Conservation (phyloP, 129 eudicot species). For the Centaurea solstitialis region DNA sequence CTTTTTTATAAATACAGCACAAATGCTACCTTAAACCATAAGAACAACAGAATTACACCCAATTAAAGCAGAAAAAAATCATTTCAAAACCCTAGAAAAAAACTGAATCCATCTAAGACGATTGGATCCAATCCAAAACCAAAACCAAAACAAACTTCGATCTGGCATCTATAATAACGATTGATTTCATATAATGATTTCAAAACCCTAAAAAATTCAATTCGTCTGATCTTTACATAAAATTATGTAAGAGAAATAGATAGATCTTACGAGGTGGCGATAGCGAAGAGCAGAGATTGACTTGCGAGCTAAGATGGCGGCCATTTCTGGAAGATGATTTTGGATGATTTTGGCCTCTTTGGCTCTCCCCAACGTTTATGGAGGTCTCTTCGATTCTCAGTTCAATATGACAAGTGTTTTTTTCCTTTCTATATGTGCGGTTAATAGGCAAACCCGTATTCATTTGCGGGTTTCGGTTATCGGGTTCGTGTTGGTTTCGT, state of each 20-base stretch:
- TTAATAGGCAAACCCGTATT: no score
- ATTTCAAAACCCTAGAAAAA: constrained; percentile 20
- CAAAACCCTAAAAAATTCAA: constrained; percentile 25
- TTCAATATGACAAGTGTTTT: background rate
- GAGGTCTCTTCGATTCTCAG: constrained; percentile 16
- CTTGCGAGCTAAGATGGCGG: constrained; percentile 80
- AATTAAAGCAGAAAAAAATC: background rate
- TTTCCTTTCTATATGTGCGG: no score
- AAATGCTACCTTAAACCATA: constrained; percentile 9
- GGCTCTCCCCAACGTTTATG: constrained; percentile 10
- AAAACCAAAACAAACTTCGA: background rate
- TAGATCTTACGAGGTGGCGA: constrained; percentile 73
- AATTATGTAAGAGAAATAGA: background rate
- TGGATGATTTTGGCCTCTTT: constrained; percentile 2
- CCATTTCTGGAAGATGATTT: constrained; percentile 50
- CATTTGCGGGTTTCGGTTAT: no score
- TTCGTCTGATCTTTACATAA: constrained; percentile 7
- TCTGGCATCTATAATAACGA: background rate
- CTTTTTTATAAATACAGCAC: background rate
- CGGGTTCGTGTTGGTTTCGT: no score
- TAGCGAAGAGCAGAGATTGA: constrained; percentile 66
- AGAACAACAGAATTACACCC: background rate
- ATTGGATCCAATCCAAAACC: background rate
- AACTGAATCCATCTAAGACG: constrained; percentile 8
- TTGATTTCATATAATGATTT: no score